Base-by-base conservation (phyloP, 352 stramenopile species). In the Globisporangium spiculum region DNA sequence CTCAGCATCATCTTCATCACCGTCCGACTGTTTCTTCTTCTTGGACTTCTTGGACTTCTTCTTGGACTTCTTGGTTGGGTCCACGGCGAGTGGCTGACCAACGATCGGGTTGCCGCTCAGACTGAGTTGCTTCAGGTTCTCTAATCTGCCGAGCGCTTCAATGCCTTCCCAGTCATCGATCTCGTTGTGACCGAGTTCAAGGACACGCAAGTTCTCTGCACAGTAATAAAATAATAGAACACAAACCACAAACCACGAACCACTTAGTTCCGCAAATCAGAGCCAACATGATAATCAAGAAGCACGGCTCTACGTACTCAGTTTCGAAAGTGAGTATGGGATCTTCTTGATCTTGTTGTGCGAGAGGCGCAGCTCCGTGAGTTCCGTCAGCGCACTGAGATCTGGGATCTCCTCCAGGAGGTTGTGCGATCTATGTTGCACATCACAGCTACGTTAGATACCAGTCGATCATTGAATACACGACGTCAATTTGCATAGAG, bases 101-200 rank as follows among this genome's bases (percentile, higher is more conserved):
- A 82, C 80, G 53, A 96, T 85, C 9, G 88, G 88, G 63, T 96
- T 96, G 20, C 88, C 88, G 14, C 78, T 90, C 56, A 96, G 65
- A 72, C 86, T 93, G 32, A 96, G 72, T 67, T 96, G 88, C 54
- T 89, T 89, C 26, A 96, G 66, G 46, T 90, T 84, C 32, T 86
- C 69, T 55, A 96, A 69, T 22, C 68, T 66, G 24, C 74, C 75
- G 0, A 93, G 68, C 46, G 80, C 80, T 65, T 94, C 88, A 4
- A 96, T 63, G 26, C 88, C 83, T 14, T 81, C 76, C 85, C 87
- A 96, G 41, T 92, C 85, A 24, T 93, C 85, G 48, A 96, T 93
- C 58, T 83, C 65, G 48, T 96, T 96, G 73, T 96, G 83, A 26
- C 86, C 88, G 10, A 93, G 69, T 59, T 96, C 88, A 32, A 96